Conservation (phyloP, 1,139 yeast species). For the Saccharomyces hybrid region DNA sequence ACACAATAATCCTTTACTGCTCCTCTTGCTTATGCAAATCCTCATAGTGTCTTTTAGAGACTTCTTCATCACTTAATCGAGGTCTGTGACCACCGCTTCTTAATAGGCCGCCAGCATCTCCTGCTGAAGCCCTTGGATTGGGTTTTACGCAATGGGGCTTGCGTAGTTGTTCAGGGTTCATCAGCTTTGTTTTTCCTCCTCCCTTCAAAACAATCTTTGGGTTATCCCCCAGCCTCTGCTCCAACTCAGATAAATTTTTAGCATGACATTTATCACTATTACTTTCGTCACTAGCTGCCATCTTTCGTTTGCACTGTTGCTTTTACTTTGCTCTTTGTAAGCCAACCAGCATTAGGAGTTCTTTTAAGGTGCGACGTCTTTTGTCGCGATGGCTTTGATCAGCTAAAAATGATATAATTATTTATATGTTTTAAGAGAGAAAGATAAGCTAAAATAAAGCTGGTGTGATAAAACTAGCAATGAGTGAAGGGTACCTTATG, state of each 20-base stretch:
- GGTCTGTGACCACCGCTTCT: constrained; percentile 19
- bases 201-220: constrained; percentile 14
- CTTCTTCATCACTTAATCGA: constrained; percentile 18
- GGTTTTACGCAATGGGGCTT: constrained; percentile 22
- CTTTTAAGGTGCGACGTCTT: not conserved
- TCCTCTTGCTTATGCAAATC: not conserved
- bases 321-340: not conserved
- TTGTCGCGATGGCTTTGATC: not conserved
- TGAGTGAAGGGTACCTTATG: not conserved
- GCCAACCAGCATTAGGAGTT: not conserved
- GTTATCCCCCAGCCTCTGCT: not conserved
- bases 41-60: constrained; percentile 3
- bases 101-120: constrained; percentile 8
- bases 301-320: not conserved
- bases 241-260: not conserved
- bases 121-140: constrained; percentile 2
- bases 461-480: not conserved
- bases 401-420: not conserved
- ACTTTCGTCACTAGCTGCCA: not conserved
- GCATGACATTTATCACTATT: not conserved
- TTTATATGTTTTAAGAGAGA: not conserved
- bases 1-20: not conserved
- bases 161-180: constrained; percentile 15
- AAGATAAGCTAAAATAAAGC: not conserved
- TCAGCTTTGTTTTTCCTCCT: constrained; percentile 17